Evolutionary conservation across 2,329 filamentous ascomycete species (phyloP).

Genomic region (Cladosporium colombiae): DNA sequence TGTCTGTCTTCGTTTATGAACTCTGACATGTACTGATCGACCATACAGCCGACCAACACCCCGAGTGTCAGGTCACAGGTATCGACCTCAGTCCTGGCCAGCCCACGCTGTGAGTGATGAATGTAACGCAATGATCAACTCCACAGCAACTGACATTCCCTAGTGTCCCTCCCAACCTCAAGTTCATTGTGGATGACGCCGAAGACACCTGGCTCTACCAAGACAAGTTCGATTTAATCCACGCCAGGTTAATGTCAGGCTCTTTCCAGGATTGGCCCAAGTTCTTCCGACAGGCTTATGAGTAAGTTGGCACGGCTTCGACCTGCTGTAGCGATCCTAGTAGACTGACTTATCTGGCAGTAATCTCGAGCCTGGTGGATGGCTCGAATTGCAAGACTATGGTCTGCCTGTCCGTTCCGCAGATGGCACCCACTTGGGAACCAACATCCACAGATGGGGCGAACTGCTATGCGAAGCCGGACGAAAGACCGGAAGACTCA

Average conservation of each 20-base stretch:
- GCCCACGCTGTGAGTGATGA: conserved; percentile 41
- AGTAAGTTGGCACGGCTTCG: conserved; percentile 32
- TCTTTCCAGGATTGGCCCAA: conserved; percentile 56
- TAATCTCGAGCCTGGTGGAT: conserved; percentile 54
- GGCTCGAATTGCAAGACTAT: conserved; percentile 54
- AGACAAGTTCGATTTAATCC: conserved; percentile 58
- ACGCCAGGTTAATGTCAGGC: conserved; percentile 53
- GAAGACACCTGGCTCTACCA: conserved; percentile 60
- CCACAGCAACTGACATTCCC: background rate
- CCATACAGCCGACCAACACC: conserved; percentile 42
- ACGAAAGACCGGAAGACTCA: conserved; percentile 44
- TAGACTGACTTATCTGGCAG: conserved; percentile 25
- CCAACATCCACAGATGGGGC: conserved; percentile 38
- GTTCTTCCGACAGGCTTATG: conserved; percentile 52
- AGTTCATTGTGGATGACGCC: conserved; percentile 64
- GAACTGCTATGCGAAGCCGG: conserved; percentile 41
- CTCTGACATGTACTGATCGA: background rate
- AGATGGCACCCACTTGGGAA: conserved; percentile 40
- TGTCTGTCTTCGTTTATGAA: background rate
- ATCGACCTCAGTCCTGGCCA: conserved; percentile 54
- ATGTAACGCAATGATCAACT: background rate
- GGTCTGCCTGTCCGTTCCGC: conserved; percentile 42
- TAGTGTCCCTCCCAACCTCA: conserved; percentile 61
- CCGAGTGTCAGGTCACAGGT: conserved; percentile 45
- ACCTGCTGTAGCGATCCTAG: background rate